Percentiles rank a stretch among this genome's conserved stretches.
These are phyloP conservation scores for Lepiota brunneoincarnata DNA, from an alignment of 768 basidiomycete species.

Conservation along the genomic window DNA sequence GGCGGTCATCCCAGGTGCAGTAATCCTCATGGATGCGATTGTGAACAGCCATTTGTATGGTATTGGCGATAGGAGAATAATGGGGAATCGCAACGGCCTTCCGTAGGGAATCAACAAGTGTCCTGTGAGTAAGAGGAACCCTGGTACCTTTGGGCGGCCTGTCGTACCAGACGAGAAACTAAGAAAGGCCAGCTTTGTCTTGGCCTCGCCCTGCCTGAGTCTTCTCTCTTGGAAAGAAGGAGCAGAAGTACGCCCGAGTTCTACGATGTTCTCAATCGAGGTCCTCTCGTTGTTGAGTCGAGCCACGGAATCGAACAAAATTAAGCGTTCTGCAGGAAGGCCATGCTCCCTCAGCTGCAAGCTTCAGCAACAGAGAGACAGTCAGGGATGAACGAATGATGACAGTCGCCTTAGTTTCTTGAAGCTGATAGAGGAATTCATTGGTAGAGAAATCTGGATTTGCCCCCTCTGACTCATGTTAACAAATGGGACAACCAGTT, in stretches of 20 bases:
- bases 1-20: constrained; percentile 41
- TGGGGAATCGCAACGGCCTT: constrained; percentile 64
- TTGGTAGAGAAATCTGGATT: constrained; percentile 55
- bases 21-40: constrained; percentile 45
- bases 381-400: constrained; percentile 48
- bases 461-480: constrained; percentile 43
- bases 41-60: constrained; percentile 58
- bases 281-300: constrained; percentile 15
- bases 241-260: constrained; percentile 40
- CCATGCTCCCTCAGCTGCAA: constrained; percentile 36
- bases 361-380: constrained; percentile 37
- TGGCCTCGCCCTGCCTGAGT: constrained; percentile 57
- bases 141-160: constrained; percentile 62
- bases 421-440: constrained; percentile 57
- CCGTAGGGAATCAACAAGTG: not conserved
- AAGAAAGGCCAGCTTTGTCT: constrained; percentile 66
- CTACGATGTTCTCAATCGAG: constrained; percentile 46
- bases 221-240: constrained; percentile 46
- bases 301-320: constrained; percentile 36
- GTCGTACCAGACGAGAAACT: constrained; percentile 77
- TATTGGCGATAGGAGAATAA: constrained; percentile 55
- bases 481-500: not conserved
- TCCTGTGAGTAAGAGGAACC: not conserved
- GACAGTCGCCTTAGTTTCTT: constrained; percentile 43
- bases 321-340: constrained; percentile 38